Conservation (phyloP, 2,329 filamentous ascomycete species). For the Lizonia empirigonia region DNA sequence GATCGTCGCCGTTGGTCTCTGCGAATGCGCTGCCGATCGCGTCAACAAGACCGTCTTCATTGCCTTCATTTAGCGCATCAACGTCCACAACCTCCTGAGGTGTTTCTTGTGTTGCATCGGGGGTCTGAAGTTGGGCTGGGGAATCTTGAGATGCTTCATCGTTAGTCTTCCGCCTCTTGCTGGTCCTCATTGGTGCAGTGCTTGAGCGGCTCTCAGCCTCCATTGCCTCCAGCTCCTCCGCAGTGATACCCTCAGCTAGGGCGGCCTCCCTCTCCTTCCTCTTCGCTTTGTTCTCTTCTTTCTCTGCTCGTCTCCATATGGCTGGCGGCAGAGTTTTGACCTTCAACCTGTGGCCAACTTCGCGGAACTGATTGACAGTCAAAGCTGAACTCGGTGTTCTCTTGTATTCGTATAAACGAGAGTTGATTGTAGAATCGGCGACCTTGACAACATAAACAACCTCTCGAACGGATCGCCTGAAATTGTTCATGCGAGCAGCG, state of each 20-base stretch:
- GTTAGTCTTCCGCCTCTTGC: slow-evolving; percentile 34
- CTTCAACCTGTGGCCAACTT: slow-evolving; percentile 69
- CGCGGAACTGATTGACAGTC: slow-evolving; percentile 84
- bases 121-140: slow-evolving; percentile 7
- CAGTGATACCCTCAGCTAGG: slow-evolving; percentile 16
- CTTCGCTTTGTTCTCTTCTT: slow-evolving; percentile 48
- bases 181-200: slow-evolving; percentile 19
- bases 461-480: slow-evolving; percentile 86
- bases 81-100: slow-evolving; percentile 17
- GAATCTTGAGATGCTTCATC: slow-evolving; percentile 24
- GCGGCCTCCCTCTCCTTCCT: slow-evolving; percentile 21
- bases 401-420: slow-evolving; percentile 90
- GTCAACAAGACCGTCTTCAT: slow-evolving; percentile 30
- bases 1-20: slow-evolving; percentile 26
- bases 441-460: slow-evolving; percentile 99
- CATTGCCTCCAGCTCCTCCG: slow-evolving; percentile 6
- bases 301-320: slow-evolving; percentile 69
- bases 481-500: slow-evolving; percentile 98
- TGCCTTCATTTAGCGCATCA: slow-evolving; percentile 28
- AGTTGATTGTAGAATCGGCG: slow-evolving; percentile 88
- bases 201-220: slow-evolving; percentile 20
- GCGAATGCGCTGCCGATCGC: slow-evolving; percentile 26
- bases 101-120: slow-evolving; percentile 9
- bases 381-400: slow-evolving; percentile 81
- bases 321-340: slow-evolving; percentile 73